phyloP scores from a whole-genome alignment of 768 basidiomycete genomes.

The Clathrus columnatus region DNA sequence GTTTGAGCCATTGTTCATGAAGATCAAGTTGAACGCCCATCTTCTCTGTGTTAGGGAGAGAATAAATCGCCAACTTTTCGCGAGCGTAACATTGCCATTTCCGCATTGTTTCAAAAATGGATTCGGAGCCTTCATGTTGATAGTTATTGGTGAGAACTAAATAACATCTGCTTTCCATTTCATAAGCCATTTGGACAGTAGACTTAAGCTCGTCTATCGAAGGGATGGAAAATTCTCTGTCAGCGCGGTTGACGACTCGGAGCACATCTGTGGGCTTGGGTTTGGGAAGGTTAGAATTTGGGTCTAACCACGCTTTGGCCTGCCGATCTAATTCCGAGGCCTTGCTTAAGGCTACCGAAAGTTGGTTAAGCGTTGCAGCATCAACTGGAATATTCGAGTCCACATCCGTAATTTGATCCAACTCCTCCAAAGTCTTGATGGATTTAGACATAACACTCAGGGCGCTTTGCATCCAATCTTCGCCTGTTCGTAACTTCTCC shows the following conservation, averaged over 20 bases:
- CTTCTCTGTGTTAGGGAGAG: conserved; percentile 62
- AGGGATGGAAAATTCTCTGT: conserved; percentile 68
- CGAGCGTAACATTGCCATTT: conserved; percentile 68
- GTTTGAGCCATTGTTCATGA: conserved; percentile 65
- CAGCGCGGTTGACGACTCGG: conserved; percentile 57
- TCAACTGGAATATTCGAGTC: conserved; percentile 65
- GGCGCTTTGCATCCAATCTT: conserved; percentile 70
- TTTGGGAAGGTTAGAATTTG: conserved; percentile 40
- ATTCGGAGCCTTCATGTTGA: conserved; percentile 43
- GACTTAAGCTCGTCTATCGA: conserved; percentile 58
- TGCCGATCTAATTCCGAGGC: conserved; percentile 77
- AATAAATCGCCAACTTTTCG: conserved; percentile 65
- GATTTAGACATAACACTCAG: conserved; percentile 56
- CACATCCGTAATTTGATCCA: conserved; percentile 62
- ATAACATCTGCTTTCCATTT: conserved; percentile 69
- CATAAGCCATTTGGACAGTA: conserved; percentile 66
- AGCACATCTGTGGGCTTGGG: conserved; percentile 64
- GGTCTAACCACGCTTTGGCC: conserved; percentile 59
- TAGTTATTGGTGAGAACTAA: conserved; percentile 60
- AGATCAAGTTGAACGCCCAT: conserved; percentile 56
- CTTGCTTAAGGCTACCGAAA: conserved; percentile 55
- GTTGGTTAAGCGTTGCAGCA: conserved; percentile 50
- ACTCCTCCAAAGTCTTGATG: conserved; percentile 64
- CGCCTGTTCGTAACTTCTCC: conserved; percentile 55
- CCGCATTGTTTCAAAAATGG: conserved; percentile 63